Base-by-base conservation (phyloP, 768 basidiomycete species). In the Kwoniella europaea region DNA sequence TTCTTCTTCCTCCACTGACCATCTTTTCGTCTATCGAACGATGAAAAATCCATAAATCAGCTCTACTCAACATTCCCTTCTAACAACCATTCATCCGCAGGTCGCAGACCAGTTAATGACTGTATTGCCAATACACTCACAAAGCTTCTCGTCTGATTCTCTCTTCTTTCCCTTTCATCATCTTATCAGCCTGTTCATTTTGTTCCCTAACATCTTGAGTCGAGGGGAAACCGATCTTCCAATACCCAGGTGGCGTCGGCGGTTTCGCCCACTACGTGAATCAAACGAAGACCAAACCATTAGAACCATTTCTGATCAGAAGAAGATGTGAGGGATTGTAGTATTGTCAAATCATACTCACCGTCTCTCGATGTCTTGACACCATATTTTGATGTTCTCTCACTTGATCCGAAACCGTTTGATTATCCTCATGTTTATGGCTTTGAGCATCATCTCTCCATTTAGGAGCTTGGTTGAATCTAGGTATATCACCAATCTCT, bases 191-290 rank as follows among this genome's bases (percentile, higher is more conserved):
- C 68, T 85, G 85, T 69, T 85, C 84, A 81, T 96, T 96, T 76
- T 96, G 94, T 65, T 87, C 87, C 57, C 86, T 87, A 16, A 89
- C 90, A 78, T 92, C 89, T 82, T 95, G 94, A 3, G 94, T 94
- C 73, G 86, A 86, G 1, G 94, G 94, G 80, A 98, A 95, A 1
- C 91, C 93, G 68, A 95, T 94, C 67, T 90, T 86, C 92, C 93
- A 95, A 83, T 92, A 96, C 16, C 89, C 89, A 0, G 92, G 93
- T 12, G 94, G 94, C 1, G 92, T 94, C 61, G 86, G 87, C 1
- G 89, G 86, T 57, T 88, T 86, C 35, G 86, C 86, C 91, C 91
- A 93, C 20, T 89, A 86, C 35, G 35, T 35, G 35, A 35, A 35
- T 7, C 35, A 35, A 7, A 35, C 6, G 35, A 35, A 35, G 35